Percentiles rank a stretch among this genome's conserved stretches.
These are phyloP conservation scores for Lichtheimia hyalospora DNA, from an alignment of 371 early-diverging fungal species.

Conservation along the genomic window DNA sequence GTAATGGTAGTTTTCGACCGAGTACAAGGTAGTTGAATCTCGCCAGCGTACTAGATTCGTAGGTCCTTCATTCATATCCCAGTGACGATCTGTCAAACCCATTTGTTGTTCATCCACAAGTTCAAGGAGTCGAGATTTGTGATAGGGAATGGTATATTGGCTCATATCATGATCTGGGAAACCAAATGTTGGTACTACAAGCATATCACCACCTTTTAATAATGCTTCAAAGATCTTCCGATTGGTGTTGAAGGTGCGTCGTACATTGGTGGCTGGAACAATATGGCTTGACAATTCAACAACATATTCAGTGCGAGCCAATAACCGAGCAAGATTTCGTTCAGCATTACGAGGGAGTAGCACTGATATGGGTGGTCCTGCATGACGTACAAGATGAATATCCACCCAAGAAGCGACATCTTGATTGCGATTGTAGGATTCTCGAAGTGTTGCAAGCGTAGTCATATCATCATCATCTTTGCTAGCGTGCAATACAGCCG, in stretches of 20 bases:
- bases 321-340: conserved; percentile 49
- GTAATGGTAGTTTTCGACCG: conserved; percentile 44
- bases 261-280: conserved; percentile 41
- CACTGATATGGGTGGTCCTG: conserved; percentile 24
- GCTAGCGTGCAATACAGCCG: conserved; percentile 38
- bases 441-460: conserved; percentile 16
- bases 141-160: conserved; percentile 22
- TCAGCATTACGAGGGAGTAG: conserved; percentile 46
- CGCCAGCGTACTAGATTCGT: conserved; percentile 41
- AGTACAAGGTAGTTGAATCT: conserved; percentile 30
- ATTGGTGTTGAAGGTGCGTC: conserved; percentile 35
- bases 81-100: conserved; percentile 39
- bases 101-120: conserved; percentile 28
- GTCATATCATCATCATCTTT: conserved; percentile 15
- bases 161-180: conserved; percentile 20
- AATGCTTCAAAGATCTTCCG: conserved; percentile 31
- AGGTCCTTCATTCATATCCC: conserved; percentile 47
- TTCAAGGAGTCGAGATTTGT: conserved; percentile 28
- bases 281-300: conserved; percentile 37
- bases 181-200: conserved; percentile 44
- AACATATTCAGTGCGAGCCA: conserved; percentile 38
- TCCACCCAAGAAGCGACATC: conserved; percentile 32
- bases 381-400: conserved; percentile 32
- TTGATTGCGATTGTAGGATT: conserved; percentile 21
- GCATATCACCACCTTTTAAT: conserved; percentile 33